Evolutionary conservation across 1,284 basidiomycete species (phyloP).

Genomic region (Testicularia cyperi): DNA sequence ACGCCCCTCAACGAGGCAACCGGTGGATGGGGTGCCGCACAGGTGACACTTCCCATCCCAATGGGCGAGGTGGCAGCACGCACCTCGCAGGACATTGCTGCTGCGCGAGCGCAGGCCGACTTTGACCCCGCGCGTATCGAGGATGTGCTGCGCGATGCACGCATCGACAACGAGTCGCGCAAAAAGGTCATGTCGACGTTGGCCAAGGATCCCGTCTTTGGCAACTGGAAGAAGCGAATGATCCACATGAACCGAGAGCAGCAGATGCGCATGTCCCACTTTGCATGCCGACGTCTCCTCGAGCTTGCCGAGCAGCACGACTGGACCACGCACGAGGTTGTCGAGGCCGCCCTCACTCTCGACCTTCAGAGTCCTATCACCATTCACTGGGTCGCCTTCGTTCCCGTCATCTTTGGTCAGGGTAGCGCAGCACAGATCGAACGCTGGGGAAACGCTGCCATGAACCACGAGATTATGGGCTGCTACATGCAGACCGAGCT

Average conservation of each 20-base stretch:
- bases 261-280: slow-evolving; percentile 50
- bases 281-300: slow-evolving; percentile 48
- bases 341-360: slow-evolving; percentile 47
- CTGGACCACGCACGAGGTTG: slow-evolving; percentile 50
- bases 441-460: slow-evolving; percentile 48
- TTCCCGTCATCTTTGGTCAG: slow-evolving; percentile 54
- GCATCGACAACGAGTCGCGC: slow-evolving; percentile 48
- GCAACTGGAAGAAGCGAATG: slow-evolving; percentile 53
- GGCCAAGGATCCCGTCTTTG: slow-evolving; percentile 45
- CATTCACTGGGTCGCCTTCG: slow-evolving; percentile 55
- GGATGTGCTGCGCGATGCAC: slow-evolving; percentile 44
- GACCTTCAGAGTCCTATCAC: slow-evolving; percentile 49
- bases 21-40: slow-evolving; percentile 20
- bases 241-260: slow-evolving; percentile 54
- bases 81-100: slow-evolving; percentile 39
- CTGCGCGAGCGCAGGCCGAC: slow-evolving; percentile 27
- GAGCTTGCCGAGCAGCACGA: slow-evolving; percentile 44
- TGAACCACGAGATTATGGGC: slow-evolving; percentile 55
- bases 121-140: slow-evolving; percentile 50
- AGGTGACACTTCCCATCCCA: slow-evolving; percentile 49
- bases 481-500: slow-evolving; percentile 63
- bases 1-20: slow-evolving; percentile 25
- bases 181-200: slow-evolving; percentile 39
- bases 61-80: slow-evolving; percentile 43
- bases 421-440: slow-evolving; percentile 48